A percentile compares a stretch with the other conserved stretches of the same genome.
Conservation (phyloP, 202 grass and related monocot species). For the Alloteropsis angusta region DNA sequence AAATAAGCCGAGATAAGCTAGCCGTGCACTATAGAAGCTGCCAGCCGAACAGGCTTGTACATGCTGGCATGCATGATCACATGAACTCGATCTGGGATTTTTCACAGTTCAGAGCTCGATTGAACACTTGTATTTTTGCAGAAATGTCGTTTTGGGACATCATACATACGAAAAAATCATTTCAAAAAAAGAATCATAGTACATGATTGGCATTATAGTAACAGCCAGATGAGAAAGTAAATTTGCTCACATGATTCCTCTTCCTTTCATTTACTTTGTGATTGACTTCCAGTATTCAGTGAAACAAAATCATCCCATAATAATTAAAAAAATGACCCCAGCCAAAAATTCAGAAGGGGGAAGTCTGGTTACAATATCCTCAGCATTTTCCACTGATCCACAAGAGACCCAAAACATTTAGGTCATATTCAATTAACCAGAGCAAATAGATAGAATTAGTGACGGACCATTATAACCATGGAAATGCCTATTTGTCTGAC, state of each 20-base stretch:
- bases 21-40: too few species aligned
- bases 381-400: background rate
- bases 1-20: too few species aligned
- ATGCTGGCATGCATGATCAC: background rate
- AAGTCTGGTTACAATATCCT: background rate
- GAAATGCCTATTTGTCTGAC: background rate
- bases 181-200: background rate
- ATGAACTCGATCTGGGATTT: background rate
- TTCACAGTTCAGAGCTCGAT: background rate
- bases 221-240: background rate
- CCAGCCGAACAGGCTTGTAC: too few species aligned
- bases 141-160: background rate
- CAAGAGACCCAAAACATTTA: background rate
- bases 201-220: background rate
- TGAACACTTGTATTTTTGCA: background rate
- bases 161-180: background rate
- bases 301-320: background rate
- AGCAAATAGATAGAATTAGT: slow-evolving; percentile 4
- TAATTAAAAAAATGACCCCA: background rate
- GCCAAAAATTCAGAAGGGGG: background rate
- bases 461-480: background rate
- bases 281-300: background rate
- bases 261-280: background rate
- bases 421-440: background rate
- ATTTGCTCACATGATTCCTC: background rate